Evolutionary conservation across 2,329 filamentous ascomycete species (phyloP), one percentile per base, ranked within the genome.

Genomic region (Aspergillus pseudonomiae): DNA sequence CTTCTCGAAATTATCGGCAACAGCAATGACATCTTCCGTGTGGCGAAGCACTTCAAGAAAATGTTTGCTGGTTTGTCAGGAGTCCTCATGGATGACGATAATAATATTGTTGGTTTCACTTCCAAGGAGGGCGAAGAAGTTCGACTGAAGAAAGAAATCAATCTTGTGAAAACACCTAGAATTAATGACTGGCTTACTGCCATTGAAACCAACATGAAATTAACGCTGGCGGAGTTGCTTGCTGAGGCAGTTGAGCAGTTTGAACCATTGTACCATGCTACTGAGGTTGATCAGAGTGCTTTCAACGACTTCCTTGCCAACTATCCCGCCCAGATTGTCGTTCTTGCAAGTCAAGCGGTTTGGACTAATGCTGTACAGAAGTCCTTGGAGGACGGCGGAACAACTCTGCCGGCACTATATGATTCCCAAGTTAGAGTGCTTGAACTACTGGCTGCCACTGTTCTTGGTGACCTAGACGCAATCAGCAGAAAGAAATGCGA

Each of bases 111-210:
- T 30, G 94, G 93, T 7, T 94, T 98, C 72, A 95, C 91, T 2
- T 99, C 95, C 0, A 97, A 97, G 75, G 96, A 99, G 79, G 94
- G 91, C 59, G 95, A 99, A 79, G 86, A 89, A 66, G 93, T 99
- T 57, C 86, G 86, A 66, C 82, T 99, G 63, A 96, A 94, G 81
- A 94, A 91, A 73, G 91, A 95, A 59, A 94, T 99, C 65, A 97
- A 93, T 19, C 84, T 99, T 56, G 86, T 93, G 71, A 97, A 97
- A 79, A 96, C 93, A 1, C 96, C 96, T 0, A 91, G 93, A 72
- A 97, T 99, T 83, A 99, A 99, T 73, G 95, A 99, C 78, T 99
- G 95, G 95, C 85, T 99, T n/a, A 91, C 92, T 34, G 89, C 96
- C 5, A 83, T 99, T 36, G 95, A 99, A 77, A 89, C 83, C 63